phyloP scores from a whole-genome alignment of 2,329 filamentous ascomycete genomes.

The Epichloe hybrida region DNA sequence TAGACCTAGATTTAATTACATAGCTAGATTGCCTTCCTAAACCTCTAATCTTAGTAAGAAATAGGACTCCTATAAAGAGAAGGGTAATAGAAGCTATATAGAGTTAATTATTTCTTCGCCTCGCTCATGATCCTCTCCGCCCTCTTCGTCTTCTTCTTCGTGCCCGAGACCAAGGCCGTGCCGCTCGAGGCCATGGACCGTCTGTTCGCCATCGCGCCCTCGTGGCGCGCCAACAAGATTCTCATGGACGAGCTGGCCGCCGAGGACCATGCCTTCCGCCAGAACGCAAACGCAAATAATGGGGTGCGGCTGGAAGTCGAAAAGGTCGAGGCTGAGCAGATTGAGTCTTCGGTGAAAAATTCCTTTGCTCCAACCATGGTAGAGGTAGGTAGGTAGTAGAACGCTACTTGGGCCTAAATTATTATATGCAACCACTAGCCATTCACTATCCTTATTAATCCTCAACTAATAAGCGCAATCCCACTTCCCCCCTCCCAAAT shows the following conservation, averaged over 20 bases:
- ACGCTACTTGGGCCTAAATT: too few relatives aligned
- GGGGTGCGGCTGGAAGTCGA: slow-evolving; percentile 15
- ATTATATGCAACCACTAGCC: too few relatives aligned
- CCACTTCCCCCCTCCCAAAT: too few relatives aligned
- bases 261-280: slow-evolving; percentile 22
- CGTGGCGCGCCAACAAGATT: slow-evolving; percentile 27
- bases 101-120: slow-evolving; percentile 36
- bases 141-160: slow-evolving; percentile 46
- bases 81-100: too few relatives aligned
- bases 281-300: slow-evolving; percentile 14
- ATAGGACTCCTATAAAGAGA: too few relatives aligned
- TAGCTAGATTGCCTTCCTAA: too few relatives aligned
- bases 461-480: too few relatives aligned
- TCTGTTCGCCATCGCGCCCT: slow-evolving; percentile 39
- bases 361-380: too few relatives aligned
- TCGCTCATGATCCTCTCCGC: slow-evolving; percentile 44
- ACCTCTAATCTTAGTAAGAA: too few relatives aligned
- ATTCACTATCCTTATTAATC: too few relatives aligned
- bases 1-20: too few relatives aligned
- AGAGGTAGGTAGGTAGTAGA: too few relatives aligned
- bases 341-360: slow-evolving; percentile 7
- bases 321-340: slow-evolving; percentile 14
- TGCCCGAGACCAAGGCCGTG: slow-evolving; percentile 54
- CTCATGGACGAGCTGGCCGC: slow-evolving; percentile 29
- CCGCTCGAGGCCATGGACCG: slow-evolving; percentile 52